A percentile compares a stretch with the other conserved stretches of the same genome.
Conservation (phyloP, 257 asterid species). For the Solanum etuberosum region DNA sequence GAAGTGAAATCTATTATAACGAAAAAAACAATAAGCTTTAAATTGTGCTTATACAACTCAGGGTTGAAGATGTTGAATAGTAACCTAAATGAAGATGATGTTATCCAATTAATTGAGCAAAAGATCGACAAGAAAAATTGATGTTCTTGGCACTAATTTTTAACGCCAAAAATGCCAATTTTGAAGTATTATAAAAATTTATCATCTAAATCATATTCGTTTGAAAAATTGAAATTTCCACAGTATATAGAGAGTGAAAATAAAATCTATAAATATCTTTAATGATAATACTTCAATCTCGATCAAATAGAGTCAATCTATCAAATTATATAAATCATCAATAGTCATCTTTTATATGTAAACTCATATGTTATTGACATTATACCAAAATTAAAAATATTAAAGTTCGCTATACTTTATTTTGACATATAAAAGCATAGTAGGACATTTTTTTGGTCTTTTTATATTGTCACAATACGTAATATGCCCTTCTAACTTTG, state of each 20-base stretch:
- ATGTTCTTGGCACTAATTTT: neutral
- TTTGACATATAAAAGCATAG: neutral
- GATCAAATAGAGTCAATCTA: neutral
- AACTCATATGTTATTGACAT: neutral
- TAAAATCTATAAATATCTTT: neutral
- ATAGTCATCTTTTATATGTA: neutral
- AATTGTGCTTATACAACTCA: too few species aligned
- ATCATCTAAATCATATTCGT: neutral
- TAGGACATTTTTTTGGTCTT: neutral
- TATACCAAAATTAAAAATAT: neutral
- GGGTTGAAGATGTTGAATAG: too few species aligned
- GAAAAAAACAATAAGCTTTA: too few species aligned
- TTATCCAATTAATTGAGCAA: too few species aligned
- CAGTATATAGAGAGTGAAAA: neutral
- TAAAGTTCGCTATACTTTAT: neutral
- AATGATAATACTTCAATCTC: neutral
- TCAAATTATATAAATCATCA: neutral
- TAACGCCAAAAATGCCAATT: neutral
- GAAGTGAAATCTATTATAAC: too few species aligned
- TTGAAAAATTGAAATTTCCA: neutral
- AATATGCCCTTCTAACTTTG: too few species aligned
- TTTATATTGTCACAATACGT: too few species aligned
- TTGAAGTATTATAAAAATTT: neutral
- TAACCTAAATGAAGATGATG: too few species aligned
- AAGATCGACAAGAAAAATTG: too few species aligned